Conservation (phyloP, 768 basidiomycete species). For the Collybia mongolica region DNA sequence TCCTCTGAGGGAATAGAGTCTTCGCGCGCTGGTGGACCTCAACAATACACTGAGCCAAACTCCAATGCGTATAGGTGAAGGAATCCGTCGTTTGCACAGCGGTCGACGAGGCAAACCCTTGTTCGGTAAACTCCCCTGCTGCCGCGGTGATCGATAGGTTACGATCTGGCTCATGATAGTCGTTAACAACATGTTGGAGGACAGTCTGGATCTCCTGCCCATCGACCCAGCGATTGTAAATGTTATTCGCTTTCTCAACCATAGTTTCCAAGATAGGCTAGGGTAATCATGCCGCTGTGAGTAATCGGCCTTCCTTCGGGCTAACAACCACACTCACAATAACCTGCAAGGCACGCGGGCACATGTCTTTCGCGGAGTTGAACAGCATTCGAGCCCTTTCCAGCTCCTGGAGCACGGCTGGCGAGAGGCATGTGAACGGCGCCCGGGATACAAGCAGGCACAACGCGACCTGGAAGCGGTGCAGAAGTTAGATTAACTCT, state of each 20-base stretch:
- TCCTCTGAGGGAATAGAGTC: slow-evolving; percentile 39
- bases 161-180: slow-evolving; percentile 12
- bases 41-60: slow-evolving; percentile 43
- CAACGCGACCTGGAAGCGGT: slow-evolving; percentile 38
- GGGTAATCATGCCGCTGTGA: neutral
- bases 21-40: slow-evolving; percentile 46
- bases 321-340: slow-evolving; percentile 31
- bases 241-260: slow-evolving; percentile 50
- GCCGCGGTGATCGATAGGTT: no score
- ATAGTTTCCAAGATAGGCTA: slow-evolving; percentile 49
- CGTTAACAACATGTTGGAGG: slow-evolving; percentile 26
- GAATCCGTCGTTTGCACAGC: slow-evolving; percentile 25
- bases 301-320: neutral
- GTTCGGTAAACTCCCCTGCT: slow-evolving; percentile 3
- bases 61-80: slow-evolving; percentile 39
- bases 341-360: slow-evolving; percentile 44
- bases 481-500: neutral
- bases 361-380: slow-evolving; percentile 41
- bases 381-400: slow-evolving; percentile 46
- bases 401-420: slow-evolving; percentile 62
- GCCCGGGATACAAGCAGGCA: slow-evolving; percentile 59
- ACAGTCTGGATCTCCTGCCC: slow-evolving; percentile 44
- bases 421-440: slow-evolving; percentile 63
- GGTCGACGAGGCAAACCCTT: slow-evolving; percentile 19
- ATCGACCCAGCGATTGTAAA: slow-evolving; percentile 45